Evolutionary conservation across 192 early-diverging fungal species (phyloP).

Genomic region (Backusella parvicylindrica): DNA sequence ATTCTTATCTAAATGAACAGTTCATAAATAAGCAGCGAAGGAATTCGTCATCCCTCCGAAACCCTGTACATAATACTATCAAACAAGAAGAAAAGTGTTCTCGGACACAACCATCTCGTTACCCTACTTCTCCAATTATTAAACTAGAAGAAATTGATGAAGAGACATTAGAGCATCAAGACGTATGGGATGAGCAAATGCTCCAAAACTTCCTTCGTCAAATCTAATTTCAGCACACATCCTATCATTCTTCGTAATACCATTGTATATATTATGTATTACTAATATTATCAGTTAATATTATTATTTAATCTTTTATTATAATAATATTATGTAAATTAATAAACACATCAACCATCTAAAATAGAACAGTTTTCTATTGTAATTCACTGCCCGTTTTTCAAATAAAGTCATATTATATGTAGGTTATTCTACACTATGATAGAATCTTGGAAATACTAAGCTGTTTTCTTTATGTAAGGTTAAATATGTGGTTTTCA

Average conservation of each 20-base stretch:
- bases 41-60: not conserved
- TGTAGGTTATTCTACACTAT: not conserved
- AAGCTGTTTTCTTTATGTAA: too few relatives aligned
- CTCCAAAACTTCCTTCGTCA: not conserved
- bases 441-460: not conserved
- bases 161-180: not conserved
- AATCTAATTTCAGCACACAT: not conserved
- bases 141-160: not conserved
- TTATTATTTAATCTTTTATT: not conserved
- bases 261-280: not conserved
- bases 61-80: not conserved
- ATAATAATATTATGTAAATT: not conserved
- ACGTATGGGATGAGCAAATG: slow-evolving; percentile 2
- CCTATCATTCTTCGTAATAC: not conserved
- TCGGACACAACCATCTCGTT: not conserved
- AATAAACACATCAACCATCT: not conserved
- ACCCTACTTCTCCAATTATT: not conserved
- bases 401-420: not conserved
- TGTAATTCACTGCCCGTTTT: not conserved
- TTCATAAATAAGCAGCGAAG: not conserved
- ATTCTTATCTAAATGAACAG: slow-evolving; percentile 1
- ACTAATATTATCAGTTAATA: not conserved
- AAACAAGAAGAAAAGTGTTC: not conserved
- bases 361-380: not conserved
- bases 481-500: too few relatives aligned